Base-by-base conservation (phyloP, 2,329 filamentous ascomycete species). In the Paramyrothecium sp. region DNA sequence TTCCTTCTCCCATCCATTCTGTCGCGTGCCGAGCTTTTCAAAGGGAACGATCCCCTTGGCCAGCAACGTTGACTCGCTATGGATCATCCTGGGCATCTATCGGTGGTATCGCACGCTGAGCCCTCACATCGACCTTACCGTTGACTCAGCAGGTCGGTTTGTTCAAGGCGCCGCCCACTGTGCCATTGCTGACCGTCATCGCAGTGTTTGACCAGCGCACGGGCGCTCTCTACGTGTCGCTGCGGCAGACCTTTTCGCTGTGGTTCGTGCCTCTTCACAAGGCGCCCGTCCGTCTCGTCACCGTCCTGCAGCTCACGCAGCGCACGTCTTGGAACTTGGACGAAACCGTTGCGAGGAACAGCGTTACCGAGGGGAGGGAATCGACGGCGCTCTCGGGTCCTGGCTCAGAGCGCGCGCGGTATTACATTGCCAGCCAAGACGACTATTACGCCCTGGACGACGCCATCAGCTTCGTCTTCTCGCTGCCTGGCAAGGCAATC, bases 81-180 rank as follows among this genome's bases (percentile, higher is more conserved):
- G 81, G 74, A 69, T 90, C 7, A 80, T 96, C 19, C 75, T 83
- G 51, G 80, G 81, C 63, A 88, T 96, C 56, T 96, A 91, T 68
- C 84, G 86, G 46, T 93, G 89, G 90, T 94, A 96, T 73, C 91
- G 92, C 67, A 89, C 94, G 61, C 78, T 96, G 68, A 91, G 87
- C 60, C 92, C 92, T 0, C 77, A 79, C 19, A 90, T 95, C 62
- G 80, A 87, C 48, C 74, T 94, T 13, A 75, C 81, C 2, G 78
- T 97, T 19, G 83, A 91, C 60, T 83, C 81, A 3, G 72, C 73
- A 48, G 78, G 82, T 84, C 68, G 47, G 73, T 67, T 20, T 8
- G 12, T 46, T n/a, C 13, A 4, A 16, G 13, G 13, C 5, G 5
- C 13, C 38, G 38, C 38, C 13, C 4, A 44, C 5, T 44, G 7